Evolutionary conservation across 768 basidiomycete species (phyloP).

Genomic region (Lenzites betulinus): DNA sequence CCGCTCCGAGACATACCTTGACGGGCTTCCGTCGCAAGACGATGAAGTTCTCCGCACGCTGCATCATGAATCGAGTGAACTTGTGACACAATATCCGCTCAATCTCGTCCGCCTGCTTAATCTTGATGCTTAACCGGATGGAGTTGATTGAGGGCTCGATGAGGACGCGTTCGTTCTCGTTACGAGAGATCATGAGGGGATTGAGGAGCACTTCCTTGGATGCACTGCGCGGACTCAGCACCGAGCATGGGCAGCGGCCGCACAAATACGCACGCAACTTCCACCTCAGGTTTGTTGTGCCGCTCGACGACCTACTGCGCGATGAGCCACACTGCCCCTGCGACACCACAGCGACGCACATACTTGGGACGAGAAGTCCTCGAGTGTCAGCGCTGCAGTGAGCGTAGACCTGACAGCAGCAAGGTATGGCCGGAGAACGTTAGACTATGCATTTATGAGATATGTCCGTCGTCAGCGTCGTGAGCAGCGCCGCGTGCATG

Average conservation of each 20-base stretch:
- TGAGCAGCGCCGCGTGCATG: background rate
- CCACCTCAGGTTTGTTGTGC: slow-evolving; percentile 97
- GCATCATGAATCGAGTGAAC: slow-evolving; percentile 99
- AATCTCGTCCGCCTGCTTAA: slow-evolving; percentile 99
- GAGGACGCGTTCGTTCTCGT: slow-evolving; percentile 95
- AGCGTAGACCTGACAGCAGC: slow-evolving; percentile 94
- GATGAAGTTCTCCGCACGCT: slow-evolving; percentile 96
- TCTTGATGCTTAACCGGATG: slow-evolving; percentile 94
- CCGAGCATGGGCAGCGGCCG: background rate
- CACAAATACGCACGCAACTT: slow-evolving; percentile 61
- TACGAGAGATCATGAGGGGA: slow-evolving; percentile 91
- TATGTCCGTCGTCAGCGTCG: background rate
- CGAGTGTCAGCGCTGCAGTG: slow-evolving; percentile 95
- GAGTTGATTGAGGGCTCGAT: slow-evolving; percentile 98
- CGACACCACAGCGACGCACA: slow-evolving; percentile 16
- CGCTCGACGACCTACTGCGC: slow-evolving; percentile 82
- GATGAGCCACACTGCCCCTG: slow-evolving; percentile 1
- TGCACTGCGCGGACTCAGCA: slow-evolving; percentile 47
- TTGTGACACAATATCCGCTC: slow-evolving; percentile 97
- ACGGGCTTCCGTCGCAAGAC: slow-evolving; percentile 95
- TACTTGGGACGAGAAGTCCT: slow-evolving; percentile 98
- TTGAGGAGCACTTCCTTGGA: slow-evolving; percentile 95
- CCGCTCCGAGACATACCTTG: slow-evolving; percentile 58
- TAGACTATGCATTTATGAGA: slow-evolving; percentile 61
- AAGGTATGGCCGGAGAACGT: slow-evolving; percentile 93